Evolutionary conservation across 2,329 filamentous ascomycete species (phyloP), one percentile per base, ranked within the genome.

Genomic region (Westerdykella sp.): DNA sequence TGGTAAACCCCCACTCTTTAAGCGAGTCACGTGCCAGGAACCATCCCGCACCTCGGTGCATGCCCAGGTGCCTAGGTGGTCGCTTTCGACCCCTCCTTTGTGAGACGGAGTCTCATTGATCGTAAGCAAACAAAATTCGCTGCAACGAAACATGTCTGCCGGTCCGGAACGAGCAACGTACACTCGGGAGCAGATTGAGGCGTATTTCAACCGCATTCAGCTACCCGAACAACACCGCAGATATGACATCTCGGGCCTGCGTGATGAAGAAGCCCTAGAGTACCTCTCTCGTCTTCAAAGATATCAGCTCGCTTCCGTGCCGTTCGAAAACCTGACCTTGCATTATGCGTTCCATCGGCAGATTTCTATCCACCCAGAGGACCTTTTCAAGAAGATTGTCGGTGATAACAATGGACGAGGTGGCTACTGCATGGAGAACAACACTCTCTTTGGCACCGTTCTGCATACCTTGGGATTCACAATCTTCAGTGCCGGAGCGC

Each of bases 391-490:
- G 34, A 81, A 81, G 55, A 68, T 81, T 37, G 68, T 81, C 28
- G 71, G 75, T 1, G 66, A 67, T 37, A 60, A 72, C 32, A 65
- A 64, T 37, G 68, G 69, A 5, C 60, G 76, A 25, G 78, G 79
- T 21, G 79, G 79, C 1, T 80, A 80, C 47, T 81, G 78, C 55
- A 79, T 81, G 76, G 78, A 81, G 59, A 78, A 74, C 49, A 79
- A 79, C 37, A 60, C 64, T 3, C 61, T 81, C 25, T 74, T 81
- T 46, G 71, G 69, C 6, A 71, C 69, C 3, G 62, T 80, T 11
- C 55, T 81, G 37, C 65, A 69, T 34, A 74, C 70, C 1, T 53
- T 81, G 30, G 77, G 77, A 0, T 81, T 73, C 50, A 59, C 59
- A 16, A 45, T 73, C 13, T 67, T 65, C 37, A 64, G 65, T 30